Evolutionary conservation across 768 basidiomycete genomes (phyloP).

Genomic region (Lactifluus echinatus): DNA sequence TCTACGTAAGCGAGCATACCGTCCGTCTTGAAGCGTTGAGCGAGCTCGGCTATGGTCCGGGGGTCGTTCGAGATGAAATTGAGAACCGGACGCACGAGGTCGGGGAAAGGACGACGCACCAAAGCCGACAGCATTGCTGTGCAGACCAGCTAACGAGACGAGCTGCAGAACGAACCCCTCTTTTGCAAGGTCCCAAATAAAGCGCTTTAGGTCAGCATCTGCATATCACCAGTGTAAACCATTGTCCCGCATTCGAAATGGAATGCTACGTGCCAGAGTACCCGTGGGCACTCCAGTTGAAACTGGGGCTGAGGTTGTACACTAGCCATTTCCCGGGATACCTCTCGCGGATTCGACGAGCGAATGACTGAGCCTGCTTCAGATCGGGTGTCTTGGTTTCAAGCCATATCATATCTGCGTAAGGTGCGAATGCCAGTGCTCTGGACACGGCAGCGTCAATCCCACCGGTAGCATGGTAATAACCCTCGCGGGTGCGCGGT

Average conservation of each 20-base stretch:
- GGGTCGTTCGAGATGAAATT: background rate
- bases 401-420: conserved; percentile 86
- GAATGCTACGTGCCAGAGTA: conserved; percentile 46
- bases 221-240: conserved; percentile 19
- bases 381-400: conserved; percentile 88
- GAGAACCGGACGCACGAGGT: background rate
- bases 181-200: conserved; percentile 84
- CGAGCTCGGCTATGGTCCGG: conserved; percentile 56
- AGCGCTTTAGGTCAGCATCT: conserved; percentile 70
- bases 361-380: conserved; percentile 68
- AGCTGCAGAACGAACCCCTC: conserved; percentile 90
- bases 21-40: conserved; percentile 70
- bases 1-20: conserved; percentile 93
- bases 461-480: conserved; percentile 81
- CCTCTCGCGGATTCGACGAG: conserved; percentile 60
- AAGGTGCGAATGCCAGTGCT: conserved; percentile 69
- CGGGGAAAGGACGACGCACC: conserved; percentile 35
- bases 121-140: conserved; percentile 71
- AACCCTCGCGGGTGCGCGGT: conserved; percentile 85
- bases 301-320: conserved; percentile 90
- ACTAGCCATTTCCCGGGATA: conserved; percentile 84
- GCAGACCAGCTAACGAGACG: conserved; percentile 84
- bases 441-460: conserved; percentile 77
- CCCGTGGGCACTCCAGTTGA: conserved; percentile 84
- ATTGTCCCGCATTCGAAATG: background rate